phyloP scores from a whole-genome alignment of 2,329 filamentous ascomycete species.

The Pyricularia grisea region DNA sequence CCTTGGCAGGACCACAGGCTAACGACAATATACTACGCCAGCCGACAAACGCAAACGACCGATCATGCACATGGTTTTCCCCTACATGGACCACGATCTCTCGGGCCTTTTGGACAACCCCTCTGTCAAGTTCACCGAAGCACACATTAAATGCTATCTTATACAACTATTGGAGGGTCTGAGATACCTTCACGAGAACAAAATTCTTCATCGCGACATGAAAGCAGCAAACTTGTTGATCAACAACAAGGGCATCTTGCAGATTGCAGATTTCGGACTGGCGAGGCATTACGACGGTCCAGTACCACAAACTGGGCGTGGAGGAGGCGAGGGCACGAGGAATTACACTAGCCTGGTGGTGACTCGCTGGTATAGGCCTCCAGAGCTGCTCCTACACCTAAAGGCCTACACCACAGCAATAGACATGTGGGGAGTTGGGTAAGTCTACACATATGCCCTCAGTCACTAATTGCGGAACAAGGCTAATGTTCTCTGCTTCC shows the following conservation, averaged over 20 bases:
- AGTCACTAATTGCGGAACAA: neutral
- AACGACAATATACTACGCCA: conserved; percentile 17
- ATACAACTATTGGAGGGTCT: conserved; percentile 85
- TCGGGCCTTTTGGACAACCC: conserved; percentile 94
- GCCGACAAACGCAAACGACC: conserved; percentile 71
- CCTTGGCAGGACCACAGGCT: neutral
- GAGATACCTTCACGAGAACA: conserved; percentile 78
- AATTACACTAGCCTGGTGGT: conserved; percentile 97
- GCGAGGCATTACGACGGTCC: conserved; percentile 87
- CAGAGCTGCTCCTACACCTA: conserved; percentile 81
- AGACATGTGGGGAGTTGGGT: conserved; percentile 97
- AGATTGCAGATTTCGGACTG: conserved; percentile 95
- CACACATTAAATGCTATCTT: conserved; percentile 98
- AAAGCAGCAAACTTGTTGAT: conserved; percentile 97
- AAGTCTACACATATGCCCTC: conserved; percentile 22
- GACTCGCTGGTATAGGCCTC: conserved; percentile 92
- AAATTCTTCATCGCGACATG: conserved; percentile 95
- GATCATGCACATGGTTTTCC: conserved; percentile 97
- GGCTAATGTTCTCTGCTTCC: conserved; percentile 12
- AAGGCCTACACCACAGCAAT: conserved; percentile 94
- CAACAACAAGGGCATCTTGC: conserved; percentile 84
- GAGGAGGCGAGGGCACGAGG: conserved; percentile 74
- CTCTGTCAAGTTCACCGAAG: conserved; percentile 72
- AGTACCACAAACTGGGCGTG: conserved; percentile 64
- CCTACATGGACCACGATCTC: conserved; percentile 99